Conservation (phyloP, 768 basidiomycete genomes). For the Leccinum variicolor region DNA sequence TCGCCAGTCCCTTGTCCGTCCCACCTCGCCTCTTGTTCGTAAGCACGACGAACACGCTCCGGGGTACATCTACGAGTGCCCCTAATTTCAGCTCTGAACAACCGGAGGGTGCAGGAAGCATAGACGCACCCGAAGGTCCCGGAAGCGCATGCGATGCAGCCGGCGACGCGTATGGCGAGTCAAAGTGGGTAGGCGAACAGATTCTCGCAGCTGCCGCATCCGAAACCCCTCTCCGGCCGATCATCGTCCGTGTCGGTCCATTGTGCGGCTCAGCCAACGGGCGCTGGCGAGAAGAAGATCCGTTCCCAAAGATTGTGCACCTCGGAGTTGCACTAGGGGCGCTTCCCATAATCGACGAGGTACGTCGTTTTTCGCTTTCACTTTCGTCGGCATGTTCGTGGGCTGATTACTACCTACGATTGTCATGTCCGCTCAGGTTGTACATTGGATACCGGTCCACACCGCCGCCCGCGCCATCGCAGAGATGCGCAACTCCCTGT, state of each 20-base stretch:
- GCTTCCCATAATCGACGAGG: conserved; percentile 23
- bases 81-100: background rate
- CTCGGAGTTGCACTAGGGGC: conserved; percentile 14
- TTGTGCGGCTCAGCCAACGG: conserved; percentile 35
- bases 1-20: conserved; percentile 25
- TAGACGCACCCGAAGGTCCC: background rate
- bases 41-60: conserved; percentile 22
- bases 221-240: conserved; percentile 18
- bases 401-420: background rate
- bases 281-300: conserved; percentile 37
- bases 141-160: conserved; percentile 9
- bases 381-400: background rate
- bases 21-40: conserved; percentile 34
- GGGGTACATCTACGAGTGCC: background rate
- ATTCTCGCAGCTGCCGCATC: conserved; percentile 19
- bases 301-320: conserved; percentile 35
- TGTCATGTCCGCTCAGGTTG: background rate
- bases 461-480: conserved; percentile 11
- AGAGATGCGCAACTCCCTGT: conserved; percentile 12
- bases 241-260: conserved; percentile 37
- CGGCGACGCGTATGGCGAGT: conserved; percentile 10
- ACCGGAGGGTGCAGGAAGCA: background rate
- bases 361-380: background rate
- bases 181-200: conserved; percentile 25
- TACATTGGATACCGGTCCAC: conserved; percentile 17